These are phyloP conservation scores for Coemansia sp. DNA, from an alignment of 192 early-diverging fungal genomes.

Conservation along the genomic window DNA sequence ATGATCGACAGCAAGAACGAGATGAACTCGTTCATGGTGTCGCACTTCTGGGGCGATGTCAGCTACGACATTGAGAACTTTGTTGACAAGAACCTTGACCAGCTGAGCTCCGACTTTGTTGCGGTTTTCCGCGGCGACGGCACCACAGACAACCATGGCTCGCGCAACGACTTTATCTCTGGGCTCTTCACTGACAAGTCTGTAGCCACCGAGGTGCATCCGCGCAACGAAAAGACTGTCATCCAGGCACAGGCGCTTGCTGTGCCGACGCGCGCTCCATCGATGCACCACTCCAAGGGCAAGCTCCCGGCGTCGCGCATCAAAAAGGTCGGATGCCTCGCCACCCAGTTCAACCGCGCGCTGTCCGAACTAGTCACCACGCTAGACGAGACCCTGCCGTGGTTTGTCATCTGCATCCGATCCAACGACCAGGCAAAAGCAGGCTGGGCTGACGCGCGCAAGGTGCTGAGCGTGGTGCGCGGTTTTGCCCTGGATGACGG, in stretches of 20 bases:
- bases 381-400: conserved; percentile 74
- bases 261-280: conserved; percentile 75
- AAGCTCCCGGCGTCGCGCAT: conserved; percentile 56
- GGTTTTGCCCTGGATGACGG: conserved; percentile 66
- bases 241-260: conserved; percentile 74
- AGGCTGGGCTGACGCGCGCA: conserved; percentile 65
- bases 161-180: conserved; percentile 75
- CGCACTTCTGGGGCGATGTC: conserved; percentile 75
- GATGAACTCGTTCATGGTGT: conserved; percentile 68
- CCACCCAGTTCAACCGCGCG: conserved; percentile 61
- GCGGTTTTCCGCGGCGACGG: conserved; percentile 74
- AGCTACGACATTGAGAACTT: conserved; percentile 83
- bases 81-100: conserved; percentile 75
- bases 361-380: conserved; percentile 77
- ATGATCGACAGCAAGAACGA: conserved; percentile 53
- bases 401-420: conserved; percentile 79
- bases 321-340: conserved; percentile 57
- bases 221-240: conserved; percentile 70
- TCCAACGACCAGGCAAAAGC: conserved; percentile 73
- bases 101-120: conserved; percentile 82
- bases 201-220: conserved; percentile 72
- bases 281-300: conserved; percentile 49
- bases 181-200: conserved; percentile 70
- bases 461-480: conserved; percentile 57
- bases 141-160: conserved; percentile 62